phyloP scores from a whole-genome alignment of 176 grass and related monocot species.

The Alopecurus myosuroides region DNA sequence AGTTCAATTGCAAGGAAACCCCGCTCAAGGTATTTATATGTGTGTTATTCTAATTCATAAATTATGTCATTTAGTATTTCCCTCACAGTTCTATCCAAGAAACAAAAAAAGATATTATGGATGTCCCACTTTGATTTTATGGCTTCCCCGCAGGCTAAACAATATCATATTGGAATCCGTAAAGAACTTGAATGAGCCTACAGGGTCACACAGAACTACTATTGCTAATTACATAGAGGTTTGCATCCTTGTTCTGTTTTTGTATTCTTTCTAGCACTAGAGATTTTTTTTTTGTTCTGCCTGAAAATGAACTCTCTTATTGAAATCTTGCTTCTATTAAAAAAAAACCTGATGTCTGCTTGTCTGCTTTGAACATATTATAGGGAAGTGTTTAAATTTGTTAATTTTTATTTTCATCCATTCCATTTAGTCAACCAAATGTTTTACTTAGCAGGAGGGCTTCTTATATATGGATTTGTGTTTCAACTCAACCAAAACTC shows the following conservation, averaged over 20 bases:
- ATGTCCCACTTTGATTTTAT: slow-evolving; percentile 17
- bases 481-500: not conserved
- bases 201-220: slow-evolving; percentile 56
- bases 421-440: not conserved
- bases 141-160: slow-evolving; percentile 41
- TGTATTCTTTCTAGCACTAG: not conserved
- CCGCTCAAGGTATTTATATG: slow-evolving; percentile 36
- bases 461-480: not conserved
- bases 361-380: not conserved
- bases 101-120: not conserved
- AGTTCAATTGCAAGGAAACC: slow-evolving; percentile 31
- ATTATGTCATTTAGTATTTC: not conserved
- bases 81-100: not conserved
- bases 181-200: slow-evolving; percentile 51
- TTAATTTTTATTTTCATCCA: not conserved
- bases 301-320: not conserved
- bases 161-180: slow-evolving; percentile 67
- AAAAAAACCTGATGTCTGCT: not conserved
- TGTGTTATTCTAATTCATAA: not conserved
- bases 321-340: not conserved
- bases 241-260: not conserved
- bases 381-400: not conserved
- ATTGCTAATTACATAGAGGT: slow-evolving; percentile 79
- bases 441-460: not conserved
- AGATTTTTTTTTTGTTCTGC: slow-evolving; percentile 4